Conservation (phyloP, 345 rosid genomes). For the Euclidium syriacum region DNA sequence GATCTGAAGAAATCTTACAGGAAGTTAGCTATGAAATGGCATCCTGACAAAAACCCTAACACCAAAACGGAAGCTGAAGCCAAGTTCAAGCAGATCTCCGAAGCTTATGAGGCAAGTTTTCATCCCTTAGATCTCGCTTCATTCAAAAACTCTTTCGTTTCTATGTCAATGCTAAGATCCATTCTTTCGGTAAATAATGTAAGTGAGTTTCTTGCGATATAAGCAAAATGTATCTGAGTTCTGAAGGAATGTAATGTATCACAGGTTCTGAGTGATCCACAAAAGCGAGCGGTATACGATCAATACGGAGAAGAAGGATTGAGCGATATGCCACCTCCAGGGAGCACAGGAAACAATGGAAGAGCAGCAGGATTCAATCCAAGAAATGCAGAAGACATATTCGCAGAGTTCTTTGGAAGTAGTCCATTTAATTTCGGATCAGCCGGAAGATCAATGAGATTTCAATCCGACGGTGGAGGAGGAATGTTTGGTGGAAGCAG, state of each 20-base stretch:
- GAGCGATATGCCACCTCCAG: conserved; percentile 69
- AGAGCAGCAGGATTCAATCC: conserved; percentile 74
- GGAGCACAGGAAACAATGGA: conserved; percentile 43
- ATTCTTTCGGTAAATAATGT: not conserved
- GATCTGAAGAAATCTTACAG: conserved; percentile 85
- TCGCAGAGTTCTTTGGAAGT: conserved; percentile 91
- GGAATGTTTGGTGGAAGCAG: conserved; percentile 42
- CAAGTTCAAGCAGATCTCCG: conserved; percentile 91
- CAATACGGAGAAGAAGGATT: conserved; percentile 94
- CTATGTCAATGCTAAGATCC: conserved; percentile 12
- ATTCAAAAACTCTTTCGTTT: not conserved
- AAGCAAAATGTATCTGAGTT: conserved; percentile 8
- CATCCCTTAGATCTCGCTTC: not conserved
- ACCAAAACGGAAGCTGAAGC: conserved; percentile 87
- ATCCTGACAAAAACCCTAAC: conserved; percentile 89
- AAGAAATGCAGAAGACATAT: conserved; percentile 92
- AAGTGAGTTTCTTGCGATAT: conserved; percentile 16
- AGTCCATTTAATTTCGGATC: conserved; percentile 85
- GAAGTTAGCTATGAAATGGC: conserved; percentile 97
- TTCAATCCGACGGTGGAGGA: conserved; percentile 71
- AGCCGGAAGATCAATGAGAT: conserved; percentile 64
- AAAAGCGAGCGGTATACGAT: conserved; percentile 68
- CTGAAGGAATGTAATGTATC: not conserved
- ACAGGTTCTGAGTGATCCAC: conserved; percentile 89
- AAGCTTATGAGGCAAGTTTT: conserved; percentile 77